Base-by-base conservation (phyloP, 108 stramenopile species). In the Stephanodiscus triporus region DNA sequence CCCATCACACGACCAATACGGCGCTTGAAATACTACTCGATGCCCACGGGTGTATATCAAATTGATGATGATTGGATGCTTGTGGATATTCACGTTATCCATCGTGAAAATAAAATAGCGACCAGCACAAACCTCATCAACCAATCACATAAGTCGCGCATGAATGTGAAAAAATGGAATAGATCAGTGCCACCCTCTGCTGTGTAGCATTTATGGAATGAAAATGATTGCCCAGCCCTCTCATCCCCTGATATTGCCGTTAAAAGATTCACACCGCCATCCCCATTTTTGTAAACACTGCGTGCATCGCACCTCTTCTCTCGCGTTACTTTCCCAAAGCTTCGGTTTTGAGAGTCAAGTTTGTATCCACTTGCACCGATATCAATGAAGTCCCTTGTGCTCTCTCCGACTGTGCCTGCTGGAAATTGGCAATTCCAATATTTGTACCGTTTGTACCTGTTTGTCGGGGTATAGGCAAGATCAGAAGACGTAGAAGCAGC, bases 1-100 rank as follows among this genome's bases (percentile, higher is more conserved):
- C 22, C 67, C 53, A 68, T 68, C 67, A 40, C 51, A 54, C 19
- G 30, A 37, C 54, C 54, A 68, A 40, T 68, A 68, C 6, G 67
- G 51, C 2, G 67, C 67, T 10, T 29, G 8, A 40, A 55, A 68
- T 22, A 54, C 54, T 38, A 34, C 20, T 7, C 53, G 53, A 38
- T 68, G 67, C 6, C 67, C 51, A n/a, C 51, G 2, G 34, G 17
- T 32, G 20, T 10, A 9, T 8, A 68, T 68, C 54, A 56, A 32
- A 22, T 38, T 19, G 3, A 55, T 14, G 22, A 68, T 40, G 2
- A 22, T 6, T 36, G 50, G 67, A 56, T 68, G 43, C 43, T 68
- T 45, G 48, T 68, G 67, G 53, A 56, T 48, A 27, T 56, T 34
- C 22, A 68, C 4, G 24, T 68, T 68, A 23, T 68, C 67, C 49